Evolutionary conservation across 306 rosid genomes (phyloP), one percentile per base, ranked within the genome.

Genomic region (Styphnolobium japonicum): DNA sequence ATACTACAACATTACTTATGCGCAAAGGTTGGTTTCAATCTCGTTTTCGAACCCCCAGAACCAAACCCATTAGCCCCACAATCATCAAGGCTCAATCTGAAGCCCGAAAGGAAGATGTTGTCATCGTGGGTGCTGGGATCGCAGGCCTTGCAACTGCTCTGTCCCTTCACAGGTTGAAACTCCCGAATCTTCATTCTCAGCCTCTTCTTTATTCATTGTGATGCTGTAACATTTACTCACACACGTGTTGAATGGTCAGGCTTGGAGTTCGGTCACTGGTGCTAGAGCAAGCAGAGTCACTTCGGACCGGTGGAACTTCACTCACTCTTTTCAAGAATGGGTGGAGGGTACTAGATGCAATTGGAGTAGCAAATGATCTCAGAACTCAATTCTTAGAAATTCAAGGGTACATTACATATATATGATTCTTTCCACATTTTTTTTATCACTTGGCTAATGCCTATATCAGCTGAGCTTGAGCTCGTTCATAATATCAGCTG

Each of bases 321-420:
- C 91, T 94, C 33, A 92, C 97, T 51, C 98, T 94, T 67, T 90
- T 86, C 88, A 94, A 92, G 80, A 94, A 94, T 6, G 97, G 97
- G 5, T 94, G 98, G 98, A 85, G 88, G 9, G 97, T 87, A 2
- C 87, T 94, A 77, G 94, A 94, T 87, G 93, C 91, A n/a, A 87
- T 94, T 18, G 98, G 97, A 45, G 91, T 94, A 51, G 98, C 97
- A 5, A 67, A 85, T 75, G 61, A 89, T 56, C 98, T 92, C 82
- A 89, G 97, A 81, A 60, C 79, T 29, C 97, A 92, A 12, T 92
- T 88, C 80, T 82, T 87, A 45, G 97, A 90, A 83, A 86, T 92
- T 81, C 91, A 89, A 94, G 97, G 97, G 98, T 92, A 86, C 11
- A n/a, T n/a, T n/a, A n/a, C n/a, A n/a, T n/a, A n/a, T n/a, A n/a